These are phyloP conservation scores for Lagenidium giganteum DNA, from an alignment of 352 stramenopile species.

Conservation along the genomic window DNA sequence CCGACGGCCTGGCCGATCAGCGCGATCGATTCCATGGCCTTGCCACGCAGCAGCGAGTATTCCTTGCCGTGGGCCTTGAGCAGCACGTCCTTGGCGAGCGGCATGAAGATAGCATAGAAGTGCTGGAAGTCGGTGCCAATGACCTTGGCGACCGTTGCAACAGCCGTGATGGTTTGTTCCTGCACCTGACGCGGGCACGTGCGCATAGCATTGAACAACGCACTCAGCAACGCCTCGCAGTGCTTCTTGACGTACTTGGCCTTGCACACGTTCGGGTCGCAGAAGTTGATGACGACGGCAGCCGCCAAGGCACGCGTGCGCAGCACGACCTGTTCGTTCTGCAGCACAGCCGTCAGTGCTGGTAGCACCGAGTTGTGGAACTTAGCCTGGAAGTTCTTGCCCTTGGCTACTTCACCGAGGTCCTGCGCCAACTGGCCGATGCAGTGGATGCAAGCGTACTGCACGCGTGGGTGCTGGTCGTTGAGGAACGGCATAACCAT, in stretches of 20 bases:
- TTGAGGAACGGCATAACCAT: constrained; percentile 66
- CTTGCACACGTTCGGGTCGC: constrained; percentile 82
- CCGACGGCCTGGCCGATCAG: constrained; percentile 85
- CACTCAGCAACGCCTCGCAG: constrained; percentile 62
- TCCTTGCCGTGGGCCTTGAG: constrained; percentile 70
- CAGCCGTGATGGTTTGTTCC: constrained; percentile 84
- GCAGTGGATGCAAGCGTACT: constrained; percentile 81
- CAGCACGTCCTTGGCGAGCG: constrained; percentile 80
- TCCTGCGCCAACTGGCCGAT: constrained; percentile 80
- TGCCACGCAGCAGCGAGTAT: constrained; percentile 77
- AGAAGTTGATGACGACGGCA: constrained; percentile 83
- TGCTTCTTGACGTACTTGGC: constrained; percentile 65
- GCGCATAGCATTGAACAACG: constrained; percentile 77
- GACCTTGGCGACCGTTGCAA: constrained; percentile 81
- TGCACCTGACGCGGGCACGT: constrained; percentile 76
- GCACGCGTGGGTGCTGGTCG: constrained; percentile 70
- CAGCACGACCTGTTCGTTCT: constrained; percentile 56
- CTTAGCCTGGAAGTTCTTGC: constrained; percentile 86
- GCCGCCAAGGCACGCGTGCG: constrained; percentile 72
- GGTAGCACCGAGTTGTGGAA: constrained; percentile 66
- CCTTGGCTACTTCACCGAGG: constrained; percentile 78
- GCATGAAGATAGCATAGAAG: constrained; percentile 88
- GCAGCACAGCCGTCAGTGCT: constrained; percentile 56
- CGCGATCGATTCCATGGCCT: constrained; percentile 86
- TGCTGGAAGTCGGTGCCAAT: constrained; percentile 70